phyloP scores from a whole-genome alignment of 805 yeast species.

The Wickerhamomyces silvicola region DNA sequence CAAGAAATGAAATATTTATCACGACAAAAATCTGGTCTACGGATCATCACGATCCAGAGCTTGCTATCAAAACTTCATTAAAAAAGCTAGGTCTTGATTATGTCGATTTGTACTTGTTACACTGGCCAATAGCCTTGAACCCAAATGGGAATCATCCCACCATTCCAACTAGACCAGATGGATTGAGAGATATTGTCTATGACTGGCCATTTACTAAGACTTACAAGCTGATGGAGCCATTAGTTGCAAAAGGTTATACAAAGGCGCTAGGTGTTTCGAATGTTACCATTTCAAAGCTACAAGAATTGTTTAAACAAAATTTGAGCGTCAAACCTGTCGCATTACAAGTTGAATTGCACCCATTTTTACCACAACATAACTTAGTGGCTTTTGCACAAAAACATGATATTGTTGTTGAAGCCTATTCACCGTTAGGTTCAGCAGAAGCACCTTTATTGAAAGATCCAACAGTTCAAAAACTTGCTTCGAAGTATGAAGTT shows the following conservation, averaged over 20 bases:
- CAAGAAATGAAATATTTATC: conserved; percentile 54
- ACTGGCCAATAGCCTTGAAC: conserved; percentile 65
- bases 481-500: conserved; percentile 37
- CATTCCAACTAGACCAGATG: conserved; percentile 33
- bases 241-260: conserved; percentile 45
- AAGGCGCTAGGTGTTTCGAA: conserved; percentile 76
- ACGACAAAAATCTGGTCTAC: conserved; percentile 63
- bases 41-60: conserved; percentile 39
- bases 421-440: conserved; percentile 76
- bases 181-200: conserved; percentile 31
- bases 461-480: conserved; percentile 8
- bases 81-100: conserved; percentile 59
- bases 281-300: conserved; percentile 49
- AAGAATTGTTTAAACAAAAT: conserved; percentile 42
- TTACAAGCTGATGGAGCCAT: conserved; percentile 57
- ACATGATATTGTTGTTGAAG: conserved; percentile 53
- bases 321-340: conserved; percentile 56
- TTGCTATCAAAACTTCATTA: conserved; percentile 50
- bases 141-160: conserved; percentile 27
- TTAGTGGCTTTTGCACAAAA: conserved; percentile 43
- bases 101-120: conserved; percentile 68
- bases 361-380: conserved; percentile 59
- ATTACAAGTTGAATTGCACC: conserved; percentile 75
- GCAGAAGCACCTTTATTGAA: conserved; percentile 37
- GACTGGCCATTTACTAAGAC: conserved; percentile 46